Evolutionary conservation across 176 grass and related monocot species (phyloP).

Genomic region (Secale cereale): DNA sequence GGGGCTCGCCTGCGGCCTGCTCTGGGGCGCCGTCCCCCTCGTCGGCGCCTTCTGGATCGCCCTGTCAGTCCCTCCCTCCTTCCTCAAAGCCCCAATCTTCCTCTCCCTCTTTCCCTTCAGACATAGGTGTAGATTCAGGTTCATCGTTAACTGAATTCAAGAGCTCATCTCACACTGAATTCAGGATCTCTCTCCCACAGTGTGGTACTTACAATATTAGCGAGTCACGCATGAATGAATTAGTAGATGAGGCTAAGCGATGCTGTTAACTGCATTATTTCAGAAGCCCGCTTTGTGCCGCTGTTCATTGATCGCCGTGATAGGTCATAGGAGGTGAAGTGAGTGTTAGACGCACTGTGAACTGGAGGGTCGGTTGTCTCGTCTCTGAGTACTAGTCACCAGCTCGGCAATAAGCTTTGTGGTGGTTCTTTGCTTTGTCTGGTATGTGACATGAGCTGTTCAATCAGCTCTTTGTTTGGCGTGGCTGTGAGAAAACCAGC

Average conservation of each 20-base stretch:
- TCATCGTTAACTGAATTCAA: background rate
- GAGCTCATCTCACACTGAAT: background rate
- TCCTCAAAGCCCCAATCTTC: background rate
- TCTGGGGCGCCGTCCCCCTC: constrained; percentile 89
- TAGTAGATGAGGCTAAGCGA: too few relatives aligned
- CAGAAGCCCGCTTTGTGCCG: background rate
- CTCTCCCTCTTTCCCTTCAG: background rate
- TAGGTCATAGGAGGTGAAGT: background rate
- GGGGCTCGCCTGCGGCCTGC: constrained; percentile 77
- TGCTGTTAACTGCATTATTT: background rate
- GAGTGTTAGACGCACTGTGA: background rate
- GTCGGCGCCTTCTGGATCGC: constrained; percentile 89
- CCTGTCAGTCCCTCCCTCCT: constrained; percentile 43
- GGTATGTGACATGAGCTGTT: background rate
- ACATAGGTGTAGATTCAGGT: background rate
- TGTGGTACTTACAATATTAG: background rate
- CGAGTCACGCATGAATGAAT: too few relatives aligned
- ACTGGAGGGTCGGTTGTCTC: background rate
- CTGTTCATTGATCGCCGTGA: background rate
- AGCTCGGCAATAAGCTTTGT: background rate
- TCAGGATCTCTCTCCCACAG: background rate
- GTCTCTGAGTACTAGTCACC: background rate
- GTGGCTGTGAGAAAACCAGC: background rate
- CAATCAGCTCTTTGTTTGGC: background rate
- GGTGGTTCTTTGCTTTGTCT: background rate